Conservation (phyloP, 164 flowering plant species). For the Liquidambar formosana region DNA sequence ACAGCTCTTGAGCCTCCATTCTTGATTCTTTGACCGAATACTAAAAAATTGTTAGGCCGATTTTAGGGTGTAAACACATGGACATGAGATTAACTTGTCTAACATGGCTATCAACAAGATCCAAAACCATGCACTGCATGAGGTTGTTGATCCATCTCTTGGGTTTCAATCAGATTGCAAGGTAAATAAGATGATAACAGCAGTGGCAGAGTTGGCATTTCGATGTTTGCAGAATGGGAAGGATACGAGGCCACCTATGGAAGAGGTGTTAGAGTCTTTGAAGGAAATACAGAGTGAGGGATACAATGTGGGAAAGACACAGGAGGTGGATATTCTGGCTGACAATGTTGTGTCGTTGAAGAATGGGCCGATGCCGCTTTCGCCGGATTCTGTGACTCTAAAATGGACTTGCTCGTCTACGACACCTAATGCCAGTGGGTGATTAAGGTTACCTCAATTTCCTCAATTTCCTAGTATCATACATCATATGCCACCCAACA, state of each 20-base stretch:
- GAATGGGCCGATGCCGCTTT: slow-evolving; percentile 19
- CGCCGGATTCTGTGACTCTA: slow-evolving; percentile 46
- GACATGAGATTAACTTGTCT: slow-evolving; percentile 67
- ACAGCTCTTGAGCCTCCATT: no score
- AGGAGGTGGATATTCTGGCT: slow-evolving; percentile 25
- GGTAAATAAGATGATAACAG: slow-evolving; percentile 34
- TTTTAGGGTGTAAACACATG: no score
- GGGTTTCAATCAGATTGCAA: slow-evolving; percentile 44
- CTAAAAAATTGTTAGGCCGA: no score
- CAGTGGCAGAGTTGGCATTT: slow-evolving; percentile 73
- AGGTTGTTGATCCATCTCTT: slow-evolving; percentile 56
- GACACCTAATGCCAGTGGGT: slow-evolving; percentile 35
- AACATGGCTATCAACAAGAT: slow-evolving; percentile 64
- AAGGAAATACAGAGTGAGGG: slow-evolving; percentile 23
- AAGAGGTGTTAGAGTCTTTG: slow-evolving; percentile 39
- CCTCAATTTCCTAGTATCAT: no score
- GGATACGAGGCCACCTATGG: slow-evolving; percentile 69
- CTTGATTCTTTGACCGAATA: no score
- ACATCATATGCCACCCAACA: background rate
- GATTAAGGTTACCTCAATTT: background rate
- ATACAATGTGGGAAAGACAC: slow-evolving; percentile 19
- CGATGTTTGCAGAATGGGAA: slow-evolving; percentile 57
- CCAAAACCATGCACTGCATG: slow-evolving; percentile 45
- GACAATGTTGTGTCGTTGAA: slow-evolving; percentile 43
- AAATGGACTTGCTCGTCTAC: slow-evolving; percentile 30